Conservation (phyloP, 306 rosid genomes). For the Cyclanthera cordifolia region DNA sequence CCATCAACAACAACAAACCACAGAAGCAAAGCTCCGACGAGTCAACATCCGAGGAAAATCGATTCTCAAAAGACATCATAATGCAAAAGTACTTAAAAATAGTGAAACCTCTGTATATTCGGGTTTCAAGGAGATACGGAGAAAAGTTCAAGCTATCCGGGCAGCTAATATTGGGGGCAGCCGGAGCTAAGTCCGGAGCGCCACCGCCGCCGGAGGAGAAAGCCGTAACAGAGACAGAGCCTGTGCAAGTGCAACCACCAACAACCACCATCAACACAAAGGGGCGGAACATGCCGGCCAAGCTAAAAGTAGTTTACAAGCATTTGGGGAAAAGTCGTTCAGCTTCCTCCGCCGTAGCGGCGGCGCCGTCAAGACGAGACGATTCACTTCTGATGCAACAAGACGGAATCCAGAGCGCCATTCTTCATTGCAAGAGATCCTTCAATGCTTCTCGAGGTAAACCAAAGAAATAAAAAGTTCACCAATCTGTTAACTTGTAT, state of each 20-base stretch:
- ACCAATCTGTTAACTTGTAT: neutral
- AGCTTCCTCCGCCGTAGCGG: slow-evolving; percentile 77
- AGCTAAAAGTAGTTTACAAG: slow-evolving; percentile 70
- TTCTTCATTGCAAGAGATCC: slow-evolving; percentile 88
- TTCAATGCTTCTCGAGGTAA: slow-evolving; percentile 74
- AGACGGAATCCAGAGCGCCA: slow-evolving; percentile 94
- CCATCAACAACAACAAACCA: slow-evolving; percentile 14
- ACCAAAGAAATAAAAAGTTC: neutral
- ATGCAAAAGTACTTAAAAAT: slow-evolving; percentile 69
- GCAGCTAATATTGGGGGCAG: slow-evolving; percentile 23
- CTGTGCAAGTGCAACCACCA: slow-evolving; percentile 15
- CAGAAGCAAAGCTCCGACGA: slow-evolving; percentile 35
- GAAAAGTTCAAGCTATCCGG: slow-evolving; percentile 51
- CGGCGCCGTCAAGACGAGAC: slow-evolving; percentile 49
- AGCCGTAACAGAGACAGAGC: slow-evolving; percentile 17
- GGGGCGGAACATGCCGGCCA: slow-evolving; percentile 46
- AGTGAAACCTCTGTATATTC: slow-evolving; percentile 79
- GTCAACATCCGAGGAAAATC: slow-evolving; percentile 44
- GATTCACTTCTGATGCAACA: slow-evolving; percentile 90
- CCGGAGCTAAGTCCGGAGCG: slow-evolving; percentile 10
- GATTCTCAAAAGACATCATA: slow-evolving; percentile 62
- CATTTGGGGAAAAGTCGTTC: slow-evolving; percentile 94
- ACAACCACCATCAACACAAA: slow-evolving; percentile 17
- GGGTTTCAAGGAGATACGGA: slow-evolving; percentile 64
- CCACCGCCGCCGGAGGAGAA: slow-evolving; percentile 23